phyloP scores from a whole-genome alignment of 2,329 filamentous ascomycete species.

The Fusarium ramigenum region DNA sequence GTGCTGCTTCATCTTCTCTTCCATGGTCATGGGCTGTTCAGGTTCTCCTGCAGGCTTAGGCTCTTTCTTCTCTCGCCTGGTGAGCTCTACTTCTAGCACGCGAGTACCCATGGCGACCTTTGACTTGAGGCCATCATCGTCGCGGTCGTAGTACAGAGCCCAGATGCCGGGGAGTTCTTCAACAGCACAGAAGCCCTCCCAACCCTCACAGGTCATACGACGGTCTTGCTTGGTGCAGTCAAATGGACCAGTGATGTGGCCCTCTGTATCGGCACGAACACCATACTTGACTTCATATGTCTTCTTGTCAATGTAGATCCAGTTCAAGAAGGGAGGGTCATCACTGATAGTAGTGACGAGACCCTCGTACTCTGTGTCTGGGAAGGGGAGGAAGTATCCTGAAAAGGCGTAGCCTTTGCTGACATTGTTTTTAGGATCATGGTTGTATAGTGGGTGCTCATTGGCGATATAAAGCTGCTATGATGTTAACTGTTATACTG shows the following conservation, averaged over 20 bases:
- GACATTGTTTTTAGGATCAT: constrained; percentile 50
- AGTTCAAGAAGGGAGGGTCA: constrained; percentile 60
- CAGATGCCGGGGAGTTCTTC: constrained; percentile 54
- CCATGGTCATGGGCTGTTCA: constrained; percentile 33
- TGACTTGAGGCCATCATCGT: constrained; percentile 54
- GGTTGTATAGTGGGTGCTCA: constrained; percentile 40
- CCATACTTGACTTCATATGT: constrained; percentile 60
- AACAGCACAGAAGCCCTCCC: constrained; percentile 61
- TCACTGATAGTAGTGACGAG: constrained; percentile 60
- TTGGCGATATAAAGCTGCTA: constrained; percentile 44
- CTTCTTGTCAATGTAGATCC: constrained; percentile 58
- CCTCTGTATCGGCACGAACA: constrained; percentile 53
- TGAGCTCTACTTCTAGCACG: constrained; percentile 65
- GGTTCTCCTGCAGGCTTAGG: constrained; percentile 38
- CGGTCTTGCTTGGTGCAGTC: constrained; percentile 63
- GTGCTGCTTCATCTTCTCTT: constrained; percentile 45
- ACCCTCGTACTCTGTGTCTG: constrained; percentile 58
- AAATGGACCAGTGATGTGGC: constrained; percentile 57
- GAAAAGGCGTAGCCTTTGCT: constrained; percentile 63
- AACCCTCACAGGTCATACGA: constrained; percentile 58
- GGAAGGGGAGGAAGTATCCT: constrained; percentile 67
- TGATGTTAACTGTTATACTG: background rate
- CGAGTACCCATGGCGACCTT: constrained; percentile 59
- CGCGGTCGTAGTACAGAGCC: constrained; percentile 59
- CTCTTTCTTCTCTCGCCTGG: constrained; percentile 57